phyloP scores from a whole-genome alignment of 768 basidiomycete species.

The Suillus bovinus region DNA sequence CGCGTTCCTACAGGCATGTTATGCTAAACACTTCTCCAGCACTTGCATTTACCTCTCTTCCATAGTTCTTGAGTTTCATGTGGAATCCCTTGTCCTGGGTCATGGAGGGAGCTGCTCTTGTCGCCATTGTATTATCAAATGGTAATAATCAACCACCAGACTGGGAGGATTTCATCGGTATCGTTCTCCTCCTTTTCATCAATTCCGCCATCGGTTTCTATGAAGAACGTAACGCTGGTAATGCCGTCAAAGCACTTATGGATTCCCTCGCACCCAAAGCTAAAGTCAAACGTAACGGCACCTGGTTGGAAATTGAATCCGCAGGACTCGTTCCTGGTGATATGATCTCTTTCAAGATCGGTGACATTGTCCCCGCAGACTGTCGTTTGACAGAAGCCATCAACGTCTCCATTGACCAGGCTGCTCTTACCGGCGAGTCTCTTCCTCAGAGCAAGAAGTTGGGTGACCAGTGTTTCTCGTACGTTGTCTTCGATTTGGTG shows the following conservation, averaged over 20 bases:
- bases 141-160: conserved; percentile 85
- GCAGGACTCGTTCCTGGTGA: conserved; percentile 91
- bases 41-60: not conserved
- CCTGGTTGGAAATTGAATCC: conserved; percentile 91
- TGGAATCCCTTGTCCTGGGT: conserved; percentile 99
- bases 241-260: conserved; percentile 99
- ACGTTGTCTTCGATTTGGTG: conserved; percentile 36
- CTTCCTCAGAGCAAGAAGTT: conserved; percentile 90
- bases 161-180: conserved; percentile 98
- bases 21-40: conserved; percentile 1
- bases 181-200: conserved; percentile 86
- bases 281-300: conserved; percentile 83
- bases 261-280: conserved; percentile 99
- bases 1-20: conserved; percentile 76
- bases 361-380: conserved; percentile 97
- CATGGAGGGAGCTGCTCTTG: conserved; percentile 95
- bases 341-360: conserved; percentile 97
- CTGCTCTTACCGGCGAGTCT: conserved; percentile 96
- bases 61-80: conserved; percentile 93
- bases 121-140: conserved; percentile 95
- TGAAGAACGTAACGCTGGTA: conserved; percentile 96
- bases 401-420: conserved; percentile 98
- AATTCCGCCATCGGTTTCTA: conserved; percentile 99
- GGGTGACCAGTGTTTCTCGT: conserved; percentile 98
- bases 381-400: conserved; percentile 96